Evolutionary conservation across 2,329 filamentous ascomycete genomes (phyloP).

Genomic region (Alternaria sp.): DNA sequence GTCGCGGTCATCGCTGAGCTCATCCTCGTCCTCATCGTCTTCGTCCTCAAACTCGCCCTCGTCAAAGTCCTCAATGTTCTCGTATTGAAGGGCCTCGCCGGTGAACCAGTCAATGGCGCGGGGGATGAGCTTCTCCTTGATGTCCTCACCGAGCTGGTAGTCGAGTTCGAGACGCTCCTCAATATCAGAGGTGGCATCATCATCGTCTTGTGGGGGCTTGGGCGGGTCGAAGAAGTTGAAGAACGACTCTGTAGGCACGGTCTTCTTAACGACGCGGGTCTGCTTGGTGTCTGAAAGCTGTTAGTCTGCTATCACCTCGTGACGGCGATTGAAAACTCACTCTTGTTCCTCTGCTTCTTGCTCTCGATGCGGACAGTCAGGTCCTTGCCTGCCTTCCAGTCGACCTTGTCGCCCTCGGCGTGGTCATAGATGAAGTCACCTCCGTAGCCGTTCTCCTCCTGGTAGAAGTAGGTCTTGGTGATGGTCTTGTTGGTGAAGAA

Average conservation of each 20-base stretch:
- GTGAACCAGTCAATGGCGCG: conserved; percentile 99
- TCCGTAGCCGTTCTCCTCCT: conserved; percentile 97
- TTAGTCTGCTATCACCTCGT: conserved; percentile 22
- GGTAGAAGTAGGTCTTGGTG: conserved; percentile 99
- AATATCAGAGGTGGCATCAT: conserved; percentile 85
- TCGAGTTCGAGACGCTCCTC: conserved; percentile 98
- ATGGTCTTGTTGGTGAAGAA: conserved; percentile 98
- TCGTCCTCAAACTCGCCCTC: conserved; percentile 88
- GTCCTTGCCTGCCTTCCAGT: conserved; percentile 94
- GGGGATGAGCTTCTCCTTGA: conserved; percentile 99
- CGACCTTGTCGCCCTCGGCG: conserved; percentile 96
- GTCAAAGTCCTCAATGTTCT: conserved; percentile 88
- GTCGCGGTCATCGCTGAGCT: conserved; percentile 80
- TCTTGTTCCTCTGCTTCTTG: conserved; percentile 99
- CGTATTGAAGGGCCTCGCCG: conserved; percentile 94
- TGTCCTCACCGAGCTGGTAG: conserved; percentile 98
- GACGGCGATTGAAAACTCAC: conserved; percentile 63
- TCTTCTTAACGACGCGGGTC: conserved; percentile 98
- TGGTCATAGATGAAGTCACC: conserved; percentile 99
- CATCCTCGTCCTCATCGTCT: conserved; percentile 90
- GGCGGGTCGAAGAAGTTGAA: conserved; percentile 98
- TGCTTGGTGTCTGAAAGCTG: conserved; percentile 86
- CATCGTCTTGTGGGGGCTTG: conserved; percentile 79
- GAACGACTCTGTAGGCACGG: conserved; percentile 97
- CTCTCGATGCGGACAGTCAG: conserved; percentile 94